A percentile compares a stretch with the other conserved stretches of the same genome.
phyloP scores from a whole-genome alignment of 805 yeast genomes.

The Kluyveromyces dobzhanskii region DNA sequence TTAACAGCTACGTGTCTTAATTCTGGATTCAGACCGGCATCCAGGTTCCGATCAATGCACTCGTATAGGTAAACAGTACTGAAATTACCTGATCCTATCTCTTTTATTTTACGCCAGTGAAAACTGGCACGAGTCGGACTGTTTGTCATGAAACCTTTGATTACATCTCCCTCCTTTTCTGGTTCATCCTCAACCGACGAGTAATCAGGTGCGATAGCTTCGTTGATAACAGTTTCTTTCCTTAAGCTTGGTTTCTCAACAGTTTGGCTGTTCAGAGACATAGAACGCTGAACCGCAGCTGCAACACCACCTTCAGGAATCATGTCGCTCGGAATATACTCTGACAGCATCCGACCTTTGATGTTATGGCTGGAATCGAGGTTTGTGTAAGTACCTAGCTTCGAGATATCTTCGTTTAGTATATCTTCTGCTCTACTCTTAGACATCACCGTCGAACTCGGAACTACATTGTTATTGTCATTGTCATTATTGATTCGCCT shows the following conservation, averaged over 20 bases:
- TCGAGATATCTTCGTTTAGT: constrained; percentile 1
- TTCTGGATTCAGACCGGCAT: constrained; percentile 11
- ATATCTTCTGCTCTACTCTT: background rate
- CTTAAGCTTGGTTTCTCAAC: background rate
- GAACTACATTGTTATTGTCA: background rate
- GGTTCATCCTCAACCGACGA: background rate
- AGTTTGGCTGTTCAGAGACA: constrained; percentile 19
- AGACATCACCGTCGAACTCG: background rate
- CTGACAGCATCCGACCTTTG: constrained; percentile 30
- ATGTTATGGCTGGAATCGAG: background rate
- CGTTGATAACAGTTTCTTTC: background rate
- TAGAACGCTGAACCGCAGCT: constrained; percentile 2
- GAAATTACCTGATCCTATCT: constrained; percentile 62
- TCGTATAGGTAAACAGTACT: constrained; percentile 52
- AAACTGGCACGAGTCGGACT: constrained; percentile 10
- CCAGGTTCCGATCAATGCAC: constrained; percentile 14
- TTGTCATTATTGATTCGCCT: background rate
- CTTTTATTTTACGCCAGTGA: constrained; percentile 31
- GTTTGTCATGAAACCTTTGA: constrained; percentile 15
- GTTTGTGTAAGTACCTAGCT: constrained; percentile 1
- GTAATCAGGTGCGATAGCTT: background rate
- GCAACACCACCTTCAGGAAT: constrained; percentile 4
- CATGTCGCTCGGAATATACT: constrained; percentile 25
- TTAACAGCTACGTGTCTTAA: constrained; percentile 57
- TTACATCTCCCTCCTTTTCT: constrained; percentile 7